These are phyloP conservation scores for Allantophomopsis cytisporea DNA, from an alignment of 2,329 filamentous ascomycete species.

Conservation along the genomic window DNA sequence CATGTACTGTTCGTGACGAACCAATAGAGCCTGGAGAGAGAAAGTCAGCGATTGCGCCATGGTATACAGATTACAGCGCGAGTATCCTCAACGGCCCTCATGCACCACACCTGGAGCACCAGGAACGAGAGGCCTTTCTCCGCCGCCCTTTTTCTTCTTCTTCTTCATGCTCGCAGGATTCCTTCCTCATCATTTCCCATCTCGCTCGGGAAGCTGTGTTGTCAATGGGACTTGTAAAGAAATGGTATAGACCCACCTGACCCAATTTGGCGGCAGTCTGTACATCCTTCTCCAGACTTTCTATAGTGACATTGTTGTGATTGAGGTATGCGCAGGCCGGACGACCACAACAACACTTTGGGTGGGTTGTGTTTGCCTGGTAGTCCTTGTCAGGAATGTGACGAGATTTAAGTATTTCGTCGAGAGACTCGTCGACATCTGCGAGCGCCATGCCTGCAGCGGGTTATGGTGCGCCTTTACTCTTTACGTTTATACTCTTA, in stretches of 20 bases:
- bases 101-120: too few species aligned
- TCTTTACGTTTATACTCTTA: too few species aligned
- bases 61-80: conserved; percentile 1
- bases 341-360: conserved; percentile 72
- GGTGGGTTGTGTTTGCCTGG: conserved; percentile 8
- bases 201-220: too few species aligned
- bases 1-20: conserved; percentile 90
- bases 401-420: conserved; percentile 1
- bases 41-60: conserved; percentile 47
- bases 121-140: not conserved
- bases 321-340: conserved; percentile 66
- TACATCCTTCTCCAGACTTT: conserved; percentile 77
- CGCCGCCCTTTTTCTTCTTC: too few species aligned
- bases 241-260: conserved; percentile 51
- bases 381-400: conserved; percentile 11
- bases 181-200: too few species aligned
- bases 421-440: conserved; percentile 11
- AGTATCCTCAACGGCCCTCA: not conserved
- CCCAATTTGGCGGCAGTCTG: conserved; percentile 76
- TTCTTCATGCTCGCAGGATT: too few species aligned
- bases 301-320: conserved; percentile 66
- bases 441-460: conserved; percentile 5
- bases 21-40: conserved; percentile 70
- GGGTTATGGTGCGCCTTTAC: too few species aligned
- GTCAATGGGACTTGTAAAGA: not conserved